Evolutionary conservation across 2,329 filamentous ascomycete species (phyloP), one percentile per base, ranked within the genome.

Genomic region (Ilyonectria mors-panacis): DNA sequence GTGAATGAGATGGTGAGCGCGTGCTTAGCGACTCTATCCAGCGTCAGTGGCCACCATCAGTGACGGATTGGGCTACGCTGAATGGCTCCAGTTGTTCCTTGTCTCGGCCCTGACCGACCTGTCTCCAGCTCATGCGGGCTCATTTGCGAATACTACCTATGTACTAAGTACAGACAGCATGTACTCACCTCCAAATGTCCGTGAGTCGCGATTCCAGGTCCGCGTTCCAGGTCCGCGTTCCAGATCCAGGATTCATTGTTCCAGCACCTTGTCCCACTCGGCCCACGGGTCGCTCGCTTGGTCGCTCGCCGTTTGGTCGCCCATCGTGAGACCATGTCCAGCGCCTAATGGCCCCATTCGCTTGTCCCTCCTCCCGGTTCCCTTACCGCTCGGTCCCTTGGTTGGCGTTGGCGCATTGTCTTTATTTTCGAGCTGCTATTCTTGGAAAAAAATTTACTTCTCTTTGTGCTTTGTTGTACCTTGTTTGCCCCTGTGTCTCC

Each of bases 291-390:
- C 61, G 28, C 33, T 58, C 61, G 48, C 42, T 71, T 63, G 60
- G 51, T 72, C 63, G 37, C 13, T 15, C 37, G 37, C 37, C 37
- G 13, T 39, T 39, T 17, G 4, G 37, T 39, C 37, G 37, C 6
- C 28, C 35, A 19, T 59, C 48, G 42, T 63, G 67, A 69, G 47
- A 59, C 65, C 45, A 69, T 69, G n/a, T 21, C 48, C 42, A 58
- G 63, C 67, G 63, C 65, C 70, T 70, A 72, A 67, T 66, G 47
- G 54, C 39, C 47, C 39, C 45, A 63, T 26, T 35, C 12, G 35
- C 26, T 42, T 21, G 51, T 63, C 44, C 47, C 35, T 23, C 37
- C 47, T 30, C 23, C 23, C 23, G 48, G 26, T 33, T 30, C 37
- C 12, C 13, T 39, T 39, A 17, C 37, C 21, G 13, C 42, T 47